These are phyloP conservation scores for Sugiyamaella neomexicana DNA, from an alignment of 1,139 yeast species.

Conservation along the genomic window DNA sequence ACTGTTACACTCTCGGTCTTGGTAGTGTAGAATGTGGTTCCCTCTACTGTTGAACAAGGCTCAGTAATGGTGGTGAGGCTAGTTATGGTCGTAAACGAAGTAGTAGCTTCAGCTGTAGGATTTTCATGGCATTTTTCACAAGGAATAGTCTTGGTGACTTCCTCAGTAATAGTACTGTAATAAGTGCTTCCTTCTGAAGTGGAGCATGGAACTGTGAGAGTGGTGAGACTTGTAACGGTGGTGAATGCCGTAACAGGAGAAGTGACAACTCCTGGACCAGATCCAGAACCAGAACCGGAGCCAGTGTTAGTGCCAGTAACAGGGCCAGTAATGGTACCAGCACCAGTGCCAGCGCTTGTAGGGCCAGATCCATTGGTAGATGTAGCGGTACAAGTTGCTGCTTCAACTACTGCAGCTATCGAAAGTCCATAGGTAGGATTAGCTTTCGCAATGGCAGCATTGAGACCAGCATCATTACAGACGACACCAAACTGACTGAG, in stretches of 20 bases:
- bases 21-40: conserved; percentile 9
- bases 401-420: conserved; percentile 6
- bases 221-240: conserved; percentile 11
- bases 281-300: neutral
- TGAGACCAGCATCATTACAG: conserved; percentile 13
- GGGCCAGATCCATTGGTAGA: neutral
- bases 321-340: neutral
- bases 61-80: conserved; percentile 14
- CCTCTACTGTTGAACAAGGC: conserved; percentile 15
- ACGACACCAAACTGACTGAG: conserved; percentile 8
- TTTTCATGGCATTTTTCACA: conserved; percentile 6
- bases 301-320: neutral
- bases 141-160: conserved; percentile 13
- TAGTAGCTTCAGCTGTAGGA: conserved; percentile 1
- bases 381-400: conserved; percentile 5
- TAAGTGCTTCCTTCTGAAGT: conserved; percentile 14
- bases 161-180: conserved; percentile 15
- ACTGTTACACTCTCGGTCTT: conserved; percentile 14
- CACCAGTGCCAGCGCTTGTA: neutral
- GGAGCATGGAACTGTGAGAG: conserved; percentile 12
- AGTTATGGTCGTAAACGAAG: conserved; percentile 4
- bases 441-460: conserved; percentile 14
- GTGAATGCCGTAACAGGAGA: neutral
- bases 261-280: neutral
- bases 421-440: conserved; percentile 11